phyloP scores from a whole-genome alignment of 2,329 filamentous ascomycete genomes.

The Colletotrichum tropicale region DNA sequence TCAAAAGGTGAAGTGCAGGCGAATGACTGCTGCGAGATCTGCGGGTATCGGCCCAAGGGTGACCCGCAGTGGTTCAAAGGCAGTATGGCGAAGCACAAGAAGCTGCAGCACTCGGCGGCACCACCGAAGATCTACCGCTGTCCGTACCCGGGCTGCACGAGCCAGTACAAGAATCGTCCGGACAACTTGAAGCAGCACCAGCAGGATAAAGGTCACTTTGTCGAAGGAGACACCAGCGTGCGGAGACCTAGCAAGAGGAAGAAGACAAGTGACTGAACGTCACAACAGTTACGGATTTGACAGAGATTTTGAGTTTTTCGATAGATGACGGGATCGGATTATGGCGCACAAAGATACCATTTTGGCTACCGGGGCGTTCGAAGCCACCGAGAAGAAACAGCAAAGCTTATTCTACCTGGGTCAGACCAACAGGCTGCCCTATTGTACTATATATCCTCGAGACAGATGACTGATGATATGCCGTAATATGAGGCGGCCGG shows the following conservation, averaged over 20 bases:
- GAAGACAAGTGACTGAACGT: conserved; percentile 34
- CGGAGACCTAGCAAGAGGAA: conserved; percentile 52
- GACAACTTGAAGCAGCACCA: conserved; percentile 63
- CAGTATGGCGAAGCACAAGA: conserved; percentile 64
- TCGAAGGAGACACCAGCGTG: conserved; percentile 39
- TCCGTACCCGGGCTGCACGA: conserved; percentile 56
- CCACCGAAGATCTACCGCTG: conserved; percentile 58
- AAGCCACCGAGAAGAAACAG: not conserved
- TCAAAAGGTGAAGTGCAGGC: conserved; percentile 48
- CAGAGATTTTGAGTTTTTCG: not conserved
- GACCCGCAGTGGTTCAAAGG: conserved; percentile 63
- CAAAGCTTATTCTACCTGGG: not conserved
- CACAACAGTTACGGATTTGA: not conserved
- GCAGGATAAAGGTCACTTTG: conserved; percentile 59
- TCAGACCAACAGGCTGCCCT: not conserved
- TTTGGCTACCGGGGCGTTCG: not conserved
- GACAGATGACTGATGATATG: not conserved
- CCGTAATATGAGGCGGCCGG: not conserved
- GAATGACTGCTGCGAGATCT: conserved; percentile 52
- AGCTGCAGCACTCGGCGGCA: conserved; percentile 53
- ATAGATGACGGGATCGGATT: not conserved
- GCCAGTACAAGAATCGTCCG: conserved; percentile 59
- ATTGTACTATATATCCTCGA: not conserved
- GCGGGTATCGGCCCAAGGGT: conserved; percentile 60
- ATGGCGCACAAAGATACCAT: not conserved